A percentile compares a stretch with the other conserved stretches of the same genome.
These are phyloP conservation scores for Populus tremula DNA, from an alignment of 345 rosid genomes.

Conservation along the genomic window DNA sequence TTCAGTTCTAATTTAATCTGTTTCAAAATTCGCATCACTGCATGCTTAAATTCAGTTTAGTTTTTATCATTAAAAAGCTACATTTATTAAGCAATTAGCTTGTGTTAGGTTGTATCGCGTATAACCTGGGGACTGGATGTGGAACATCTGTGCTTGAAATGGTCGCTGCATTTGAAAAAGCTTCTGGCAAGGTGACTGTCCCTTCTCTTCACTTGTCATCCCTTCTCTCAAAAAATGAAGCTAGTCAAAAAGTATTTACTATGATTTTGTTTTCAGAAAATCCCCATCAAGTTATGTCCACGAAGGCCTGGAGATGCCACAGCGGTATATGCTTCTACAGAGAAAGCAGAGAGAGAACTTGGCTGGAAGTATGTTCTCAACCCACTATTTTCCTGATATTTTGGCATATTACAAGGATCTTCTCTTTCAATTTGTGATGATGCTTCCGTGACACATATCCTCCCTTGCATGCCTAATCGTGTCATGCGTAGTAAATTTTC, in stretches of 20 bases:
- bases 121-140: slow-evolving; percentile 81
- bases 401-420: neutral
- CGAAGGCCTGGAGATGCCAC: slow-evolving; percentile 95
- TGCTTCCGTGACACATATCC: no score
- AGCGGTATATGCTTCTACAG: slow-evolving; percentile 74
- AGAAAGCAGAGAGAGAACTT: slow-evolving; percentile 75
- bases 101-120: slow-evolving; percentile 69
- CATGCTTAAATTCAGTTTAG: no score
- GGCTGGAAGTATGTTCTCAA: slow-evolving; percentile 73
- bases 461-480: neutral
- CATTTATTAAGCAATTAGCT: neutral
- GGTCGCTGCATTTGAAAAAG: slow-evolving; percentile 92
- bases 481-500: neutral
- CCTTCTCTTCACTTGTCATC: neutral
- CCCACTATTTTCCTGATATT: slow-evolving; percentile 5
- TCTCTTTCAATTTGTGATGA: neutral
- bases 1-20: neutral
- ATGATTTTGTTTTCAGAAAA: slow-evolving; percentile 54
- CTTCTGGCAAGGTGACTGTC: slow-evolving; percentile 70
- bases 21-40: neutral
- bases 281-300: slow-evolving; percentile 71
- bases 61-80: no score
- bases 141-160: slow-evolving; percentile 92
- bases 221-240: neutral
- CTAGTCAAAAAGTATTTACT: neutral